Evolutionary conservation across 805 yeast genomes (phyloP).

Genomic region (Kregervanrija fluxuum): DNA sequence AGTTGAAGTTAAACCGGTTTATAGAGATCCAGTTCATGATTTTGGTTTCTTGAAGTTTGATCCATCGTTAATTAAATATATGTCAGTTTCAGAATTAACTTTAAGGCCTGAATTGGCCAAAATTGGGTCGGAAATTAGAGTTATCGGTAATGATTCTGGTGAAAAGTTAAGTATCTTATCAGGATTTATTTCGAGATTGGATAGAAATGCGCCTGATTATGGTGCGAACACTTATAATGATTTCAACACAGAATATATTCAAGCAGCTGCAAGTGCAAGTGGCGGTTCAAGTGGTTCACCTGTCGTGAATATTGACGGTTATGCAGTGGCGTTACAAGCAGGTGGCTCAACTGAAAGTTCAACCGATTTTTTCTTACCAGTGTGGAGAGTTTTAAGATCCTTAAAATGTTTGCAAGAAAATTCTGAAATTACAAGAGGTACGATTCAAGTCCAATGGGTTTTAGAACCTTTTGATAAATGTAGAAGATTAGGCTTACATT

Average conservation of each 20-base stretch:
- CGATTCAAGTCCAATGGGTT: constrained; percentile 86
- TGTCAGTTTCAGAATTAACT: constrained; percentile 58
- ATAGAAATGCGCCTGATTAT: constrained; percentile 92
- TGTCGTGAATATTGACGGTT: constrained; percentile 83
- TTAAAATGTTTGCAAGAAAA: constrained; percentile 59
- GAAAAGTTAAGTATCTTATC: constrained; percentile 84
- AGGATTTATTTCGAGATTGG: constrained; percentile 79
- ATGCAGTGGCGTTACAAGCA: constrained; percentile 88
- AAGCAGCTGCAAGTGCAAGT: constrained; percentile 93
- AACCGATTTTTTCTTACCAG: constrained; percentile 86
- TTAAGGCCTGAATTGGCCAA: constrained; percentile 76
- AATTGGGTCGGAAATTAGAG: constrained; percentile 91
- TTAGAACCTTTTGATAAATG: constrained; percentile 88
- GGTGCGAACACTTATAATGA: constrained; percentile 85
- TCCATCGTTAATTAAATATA: constrained; percentile 63
- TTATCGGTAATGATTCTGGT: constrained; percentile 95
- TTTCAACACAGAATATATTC: constrained; percentile 89
- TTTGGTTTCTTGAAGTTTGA: constrained; percentile 83
- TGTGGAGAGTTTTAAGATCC: constrained; percentile 77
- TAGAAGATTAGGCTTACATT: constrained; percentile 73
- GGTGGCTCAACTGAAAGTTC: constrained; percentile 91
- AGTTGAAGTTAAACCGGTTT: constrained; percentile 75
- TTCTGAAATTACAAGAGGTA: constrained; percentile 71
- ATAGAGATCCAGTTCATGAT: constrained; percentile 93
- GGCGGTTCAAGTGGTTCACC: constrained; percentile 97